Percentiles rank a stretch among this genome's conserved stretches.
phyloP scores from a whole-genome alignment of 306 rosid species.

The Vigna unguiculata region DNA sequence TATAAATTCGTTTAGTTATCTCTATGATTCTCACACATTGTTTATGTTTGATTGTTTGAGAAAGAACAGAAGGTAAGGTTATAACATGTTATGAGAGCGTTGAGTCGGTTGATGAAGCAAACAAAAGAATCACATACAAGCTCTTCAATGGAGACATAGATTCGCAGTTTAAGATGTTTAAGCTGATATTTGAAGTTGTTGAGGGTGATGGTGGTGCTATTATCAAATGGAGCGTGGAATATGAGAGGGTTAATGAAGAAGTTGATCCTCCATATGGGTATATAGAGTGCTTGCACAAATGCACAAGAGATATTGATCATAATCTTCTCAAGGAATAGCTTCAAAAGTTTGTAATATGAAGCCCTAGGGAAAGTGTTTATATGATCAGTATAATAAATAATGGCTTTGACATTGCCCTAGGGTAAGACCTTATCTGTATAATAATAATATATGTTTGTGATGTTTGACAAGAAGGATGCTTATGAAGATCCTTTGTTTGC shows the following conservation, averaged over 20 bases:
- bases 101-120: conserved; percentile 22
- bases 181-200: not conserved
- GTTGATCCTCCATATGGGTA: conserved; percentile 42
- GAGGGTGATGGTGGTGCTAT: not conserved
- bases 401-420: too few relatives aligned
- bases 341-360: not conserved
- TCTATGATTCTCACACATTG: too few relatives aligned
- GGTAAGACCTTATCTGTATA: too few relatives aligned
- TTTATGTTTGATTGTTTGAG: not conserved
- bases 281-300: not conserved
- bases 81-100: conserved; percentile 18
- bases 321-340: conserved; percentile 27
- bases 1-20: too few relatives aligned
- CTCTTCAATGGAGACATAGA: not conserved
- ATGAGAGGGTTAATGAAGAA: conserved; percentile 38
- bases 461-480: too few relatives aligned
- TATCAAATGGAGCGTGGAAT: conserved; percentile 41
- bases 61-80: conserved; percentile 35
- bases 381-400: too few relatives aligned
- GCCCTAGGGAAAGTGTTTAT: too few relatives aligned
- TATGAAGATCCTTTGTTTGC: too few relatives aligned
- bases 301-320: not conserved
- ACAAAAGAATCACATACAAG: not conserved
- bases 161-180: not conserved
- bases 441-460: too few relatives aligned